These are phyloP conservation scores for Kwoniella mangroviensis DNA, from an alignment of 768 basidiomycete genomes.

Conservation along the genomic window DNA sequence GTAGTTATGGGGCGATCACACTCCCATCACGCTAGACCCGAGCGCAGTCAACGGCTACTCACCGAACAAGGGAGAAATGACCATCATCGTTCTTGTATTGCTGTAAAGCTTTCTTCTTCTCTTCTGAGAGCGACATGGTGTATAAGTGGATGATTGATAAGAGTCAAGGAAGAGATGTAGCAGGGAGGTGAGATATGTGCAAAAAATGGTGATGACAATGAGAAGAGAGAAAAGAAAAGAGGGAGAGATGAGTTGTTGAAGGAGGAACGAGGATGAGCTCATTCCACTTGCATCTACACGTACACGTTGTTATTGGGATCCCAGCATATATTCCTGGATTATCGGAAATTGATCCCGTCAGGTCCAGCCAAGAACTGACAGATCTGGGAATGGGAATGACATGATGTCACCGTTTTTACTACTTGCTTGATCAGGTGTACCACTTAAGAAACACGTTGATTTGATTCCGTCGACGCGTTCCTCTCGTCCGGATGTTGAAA, in stretches of 20 bases:
- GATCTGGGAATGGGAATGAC: neutral
- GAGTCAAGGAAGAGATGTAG: neutral
- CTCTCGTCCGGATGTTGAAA: neutral
- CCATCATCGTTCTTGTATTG: slow-evolving; percentile 77
- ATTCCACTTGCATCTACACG: neutral
- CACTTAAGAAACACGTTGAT: neutral
- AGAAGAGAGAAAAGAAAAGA: neutral
- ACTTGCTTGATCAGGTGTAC: neutral
- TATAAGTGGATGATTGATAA: neutral
- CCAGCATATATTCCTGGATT: slow-evolving; percentile 8
- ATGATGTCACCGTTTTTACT: neutral
- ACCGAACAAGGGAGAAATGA: slow-evolving; percentile 98
- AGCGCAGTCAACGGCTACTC: slow-evolving; percentile 27
- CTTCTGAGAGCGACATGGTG: slow-evolving; percentile 33
- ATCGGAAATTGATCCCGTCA: slow-evolving; percentile 16
- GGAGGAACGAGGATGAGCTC: neutral
- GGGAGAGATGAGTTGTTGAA: too few relatives aligned
- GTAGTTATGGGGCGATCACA: neutral
- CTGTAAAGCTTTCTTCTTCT: slow-evolving; percentile 57
- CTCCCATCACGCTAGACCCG: neutral
- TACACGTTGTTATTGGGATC: slow-evolving; percentile 6
- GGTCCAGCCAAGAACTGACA: neutral
- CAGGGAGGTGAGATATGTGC: neutral
- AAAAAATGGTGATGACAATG: neutral
- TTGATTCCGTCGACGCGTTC: neutral